phyloP scores from a whole-genome alignment of 2,329 filamentous ascomycete species.

The Trematosphaeria pertusa region DNA sequence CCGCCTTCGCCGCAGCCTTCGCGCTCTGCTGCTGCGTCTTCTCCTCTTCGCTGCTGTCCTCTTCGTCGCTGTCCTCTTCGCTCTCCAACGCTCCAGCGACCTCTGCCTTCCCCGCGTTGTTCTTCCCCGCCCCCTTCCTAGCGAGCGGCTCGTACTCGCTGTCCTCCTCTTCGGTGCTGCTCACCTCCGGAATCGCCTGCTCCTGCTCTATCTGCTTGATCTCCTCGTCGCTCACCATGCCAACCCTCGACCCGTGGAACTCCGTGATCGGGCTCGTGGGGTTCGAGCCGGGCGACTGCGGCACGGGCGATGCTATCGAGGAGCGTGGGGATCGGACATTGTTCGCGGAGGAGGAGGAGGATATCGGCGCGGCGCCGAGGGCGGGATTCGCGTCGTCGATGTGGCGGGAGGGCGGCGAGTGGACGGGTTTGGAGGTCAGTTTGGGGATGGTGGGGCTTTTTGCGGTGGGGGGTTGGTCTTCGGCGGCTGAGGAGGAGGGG shows the following conservation, averaged over 20 bases:
- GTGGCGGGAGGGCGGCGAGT: conserved; percentile 31
- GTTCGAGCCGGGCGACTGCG: conserved; percentile 2
- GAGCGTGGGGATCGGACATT: conserved; percentile 10
- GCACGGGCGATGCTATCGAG: neutral
- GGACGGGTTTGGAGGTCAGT: conserved; percentile 24
- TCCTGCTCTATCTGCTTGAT: conserved; percentile 41
- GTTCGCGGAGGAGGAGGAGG: neutral
- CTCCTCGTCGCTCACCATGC: conserved; percentile 32
- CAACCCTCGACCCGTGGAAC: conserved; percentile 33
- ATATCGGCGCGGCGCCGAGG: conserved; percentile 28
- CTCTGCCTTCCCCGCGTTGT: conserved; percentile 5
- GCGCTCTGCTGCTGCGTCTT: conserved; percentile 34
- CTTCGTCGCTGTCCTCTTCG: conserved; percentile 17
- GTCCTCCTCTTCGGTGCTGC: conserved; percentile 20
- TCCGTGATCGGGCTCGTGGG: conserved; percentile 6
- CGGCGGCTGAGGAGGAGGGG: conserved; percentile 35
- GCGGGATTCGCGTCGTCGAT: conserved; percentile 33
- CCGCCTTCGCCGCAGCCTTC: conserved; percentile 38
- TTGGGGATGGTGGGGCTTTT: conserved; percentile 22
- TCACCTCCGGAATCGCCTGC: conserved; percentile 35
- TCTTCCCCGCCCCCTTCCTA: neutral
- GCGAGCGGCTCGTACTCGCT: conserved; percentile 2
- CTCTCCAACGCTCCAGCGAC: conserved; percentile 22
- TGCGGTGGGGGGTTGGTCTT: conserved; percentile 11
- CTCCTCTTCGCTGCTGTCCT: conserved; percentile 8